Evolutionary conservation across 2,329 filamentous ascomycete genomes (phyloP).

Genomic region (Aspergillus unguis): DNA sequence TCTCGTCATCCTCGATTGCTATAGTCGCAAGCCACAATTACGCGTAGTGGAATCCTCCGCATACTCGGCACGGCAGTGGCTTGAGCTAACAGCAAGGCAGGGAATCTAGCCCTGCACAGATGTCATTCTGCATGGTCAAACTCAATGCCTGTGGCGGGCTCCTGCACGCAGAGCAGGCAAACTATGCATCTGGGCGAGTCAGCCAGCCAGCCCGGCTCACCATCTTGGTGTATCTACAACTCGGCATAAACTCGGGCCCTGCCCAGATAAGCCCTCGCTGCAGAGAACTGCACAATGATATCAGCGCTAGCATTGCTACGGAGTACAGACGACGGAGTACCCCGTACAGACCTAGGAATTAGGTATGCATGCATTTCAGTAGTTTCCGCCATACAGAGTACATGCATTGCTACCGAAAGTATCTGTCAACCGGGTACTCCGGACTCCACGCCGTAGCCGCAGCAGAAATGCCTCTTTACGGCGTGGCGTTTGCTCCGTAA

Average conservation of each 20-base stretch:
- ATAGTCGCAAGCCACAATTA: slow-evolving; percentile 1
- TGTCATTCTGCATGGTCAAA: no score
- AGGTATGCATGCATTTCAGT: not conserved
- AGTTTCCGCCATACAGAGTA: not conserved
- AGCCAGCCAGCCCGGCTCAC: no score
- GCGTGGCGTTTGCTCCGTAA: no score
- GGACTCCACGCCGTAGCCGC: no score
- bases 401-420: not conserved
- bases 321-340: not conserved
- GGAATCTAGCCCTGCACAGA: no score
- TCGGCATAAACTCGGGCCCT: not conserved
- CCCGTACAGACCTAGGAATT: not conserved
- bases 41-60: not conserved
- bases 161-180: no score
- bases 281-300: not conserved
- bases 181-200: no score
- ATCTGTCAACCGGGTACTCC: not conserved
- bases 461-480: no score
- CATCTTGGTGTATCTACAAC: no score
- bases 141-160: no score
- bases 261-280: no score
- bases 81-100: not conserved
- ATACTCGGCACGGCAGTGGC: slow-evolving; percentile 1
- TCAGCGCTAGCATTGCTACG: not conserved
- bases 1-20: no score